A percentile compares a stretch with the other conserved stretches of the same genome.
phyloP scores from a whole-genome alignment of 129 eudicot genomes.

The sunflower (Helianthus annuus) region HanXRQr2.0-SUNRISE NC_035445.2:7982685-7983184 shows the following conservation, averaged over 20 bases:
- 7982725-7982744: conserved; percentile 97
- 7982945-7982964: not conserved
- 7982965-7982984: not conserved
- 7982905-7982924: not conserved
- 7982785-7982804: not conserved
- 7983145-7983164: no score
- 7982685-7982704: conserved; percentile 78
- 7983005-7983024: no score
- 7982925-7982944: not conserved
- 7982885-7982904: not conserved
- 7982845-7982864: not conserved
- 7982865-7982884: not conserved
- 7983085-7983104: no score
- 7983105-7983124: no score
- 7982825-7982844: not conserved
- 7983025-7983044: no score
- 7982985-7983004: not conserved
- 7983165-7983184: no score
- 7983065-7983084: no score
- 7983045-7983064: no score
- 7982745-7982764: conserved; percentile 80
- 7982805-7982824: not conserved
- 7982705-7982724: conserved; percentile 99
- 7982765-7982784: conserved; percentile 53
- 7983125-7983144: no score